phyloP scores from a whole-genome alignment of 495 filamentous ascomycete species.

The Venustampulla echinocandica region DNA sequence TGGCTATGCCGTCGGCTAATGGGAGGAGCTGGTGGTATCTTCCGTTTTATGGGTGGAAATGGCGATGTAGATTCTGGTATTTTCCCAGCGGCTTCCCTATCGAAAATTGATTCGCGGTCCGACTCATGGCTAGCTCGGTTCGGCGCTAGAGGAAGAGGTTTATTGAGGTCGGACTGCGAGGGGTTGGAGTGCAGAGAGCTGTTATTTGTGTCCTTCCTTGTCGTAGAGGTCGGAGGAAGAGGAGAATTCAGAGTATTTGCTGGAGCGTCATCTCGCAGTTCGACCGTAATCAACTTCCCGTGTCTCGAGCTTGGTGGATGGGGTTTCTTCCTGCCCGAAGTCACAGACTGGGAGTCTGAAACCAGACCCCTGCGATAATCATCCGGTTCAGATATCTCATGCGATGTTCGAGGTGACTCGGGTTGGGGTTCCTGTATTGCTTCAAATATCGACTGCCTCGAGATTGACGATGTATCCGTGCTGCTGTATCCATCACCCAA shows the following conservation, averaged over 20 bases:
- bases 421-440: slow-evolving; percentile 20
- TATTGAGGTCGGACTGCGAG: slow-evolving; percentile 22
- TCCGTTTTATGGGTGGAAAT: slow-evolving; percentile 14
- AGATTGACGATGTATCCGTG: slow-evolving; percentile 25
- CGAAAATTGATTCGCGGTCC: slow-evolving; percentile 21
- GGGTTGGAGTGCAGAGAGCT: not conserved
- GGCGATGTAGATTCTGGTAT: slow-evolving; percentile 23
- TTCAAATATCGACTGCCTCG: slow-evolving; percentile 23
- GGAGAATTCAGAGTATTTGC: slow-evolving; percentile 2
- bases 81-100: slow-evolving; percentile 23
- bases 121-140: slow-evolving; percentile 18
- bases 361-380: slow-evolving; percentile 12
- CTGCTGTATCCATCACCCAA: slow-evolving; percentile 23
- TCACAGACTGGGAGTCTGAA: not conserved
- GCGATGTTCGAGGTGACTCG: slow-evolving; percentile 23
- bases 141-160: slow-evolving; percentile 23
- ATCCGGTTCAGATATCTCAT: slow-evolving; percentile 23
- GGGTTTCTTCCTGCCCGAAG: slow-evolving; percentile 18
- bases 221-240: slow-evolving; percentile 1
- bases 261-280: slow-evolving; percentile 20
- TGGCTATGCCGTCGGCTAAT: slow-evolving; percentile 20
- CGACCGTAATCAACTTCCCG: slow-evolving; percentile 24
- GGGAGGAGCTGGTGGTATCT: slow-evolving; percentile 19
- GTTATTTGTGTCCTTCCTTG: not conserved
- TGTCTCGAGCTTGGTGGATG: slow-evolving; percentile 23